Base-by-base conservation (phyloP, 1,284 basidiomycete species). In the Baeospora myosura region DNA sequence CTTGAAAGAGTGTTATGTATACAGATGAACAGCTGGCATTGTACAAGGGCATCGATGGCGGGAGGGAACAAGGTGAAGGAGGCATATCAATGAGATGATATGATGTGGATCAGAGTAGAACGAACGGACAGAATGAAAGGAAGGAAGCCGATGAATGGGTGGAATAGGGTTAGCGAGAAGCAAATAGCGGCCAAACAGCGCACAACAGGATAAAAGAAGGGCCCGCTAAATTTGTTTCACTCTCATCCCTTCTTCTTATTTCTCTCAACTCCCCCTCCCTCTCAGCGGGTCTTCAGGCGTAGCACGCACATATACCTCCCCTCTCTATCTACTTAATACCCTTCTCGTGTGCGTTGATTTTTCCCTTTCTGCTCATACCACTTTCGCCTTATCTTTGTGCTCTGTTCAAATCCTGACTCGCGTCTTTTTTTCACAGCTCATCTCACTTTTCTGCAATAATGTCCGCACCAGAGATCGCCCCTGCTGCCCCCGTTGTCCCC, bases 391-490 rank as follows among this genome's bases (percentile, higher is more conserved):
- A 47, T 48, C 41, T 49, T 38, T 46, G 48, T 53, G 43, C 41
- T 33, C 45, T 49, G 4, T 57, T 76, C n/a, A n/a, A n/a, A n/a
- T n/a, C n/a, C n/a, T n/a, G n/a, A n/a, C n/a, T n/a, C n/a, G n/a
- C n/a, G n/a, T n/a, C n/a, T n/a, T n/a, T n/a, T n/a, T n/a, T n/a
- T n/a, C n/a, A n/a, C n/a, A n/a, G 69, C 73, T 71, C 69, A 68
- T 66, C 67, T 68, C 60, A 55, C 66, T 64, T 66, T 63, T 64
- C 60, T 71, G 68, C 69, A 66, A 76, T 87, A 84, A 88, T 88
- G 84, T 88, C 87, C 71, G 74, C 81, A 60, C 59, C 76, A 56
- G 80, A 78, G 62, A 64, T 66, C 58, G 58, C 68, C 59, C 65
- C 65, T 62, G 66, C 63, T 52, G 49, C 52, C 47, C 54, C 60